These are phyloP conservation scores for Apiotrichum veenhuisii DNA, from an alignment of 1,284 basidiomycete genomes.

Conservation along the genomic window DNA sequence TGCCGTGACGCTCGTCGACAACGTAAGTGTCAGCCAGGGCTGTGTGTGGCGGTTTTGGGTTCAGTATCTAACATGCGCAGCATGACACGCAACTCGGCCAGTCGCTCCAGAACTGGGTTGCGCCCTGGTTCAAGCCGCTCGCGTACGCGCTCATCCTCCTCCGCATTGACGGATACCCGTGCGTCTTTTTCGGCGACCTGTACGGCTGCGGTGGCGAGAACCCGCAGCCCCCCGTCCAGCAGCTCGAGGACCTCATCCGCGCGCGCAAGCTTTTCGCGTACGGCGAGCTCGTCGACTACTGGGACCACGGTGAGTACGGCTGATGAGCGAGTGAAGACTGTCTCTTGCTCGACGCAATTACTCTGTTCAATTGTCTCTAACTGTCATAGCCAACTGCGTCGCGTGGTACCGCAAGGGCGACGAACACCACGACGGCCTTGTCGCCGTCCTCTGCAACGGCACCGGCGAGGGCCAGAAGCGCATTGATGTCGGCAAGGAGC, in stretches of 20 bases:
- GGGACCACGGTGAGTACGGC: conserved; percentile 53
- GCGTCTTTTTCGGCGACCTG: conserved; percentile 88
- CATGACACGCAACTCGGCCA: conserved; percentile 57
- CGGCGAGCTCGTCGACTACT: conserved; percentile 54
- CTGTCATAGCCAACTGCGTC: conserved; percentile 44
- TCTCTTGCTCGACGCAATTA: neutral
- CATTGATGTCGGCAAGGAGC: conserved; percentile 55
- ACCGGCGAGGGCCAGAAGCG: conserved; percentile 50
- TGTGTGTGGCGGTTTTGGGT: no score
- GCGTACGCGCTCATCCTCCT: conserved; percentile 82
- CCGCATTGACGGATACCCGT: conserved; percentile 80
- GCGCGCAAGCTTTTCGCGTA: conserved; percentile 56
- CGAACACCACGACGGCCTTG: conserved; percentile 54
- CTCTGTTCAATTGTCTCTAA: neutral
- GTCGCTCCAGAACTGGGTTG: conserved; percentile 57
- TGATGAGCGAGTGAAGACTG: neutral
- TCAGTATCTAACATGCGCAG: conserved; percentile 15
- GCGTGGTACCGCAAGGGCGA: conserved; percentile 57
- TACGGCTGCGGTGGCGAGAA: conserved; percentile 55
- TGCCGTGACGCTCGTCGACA: conserved; percentile 58
- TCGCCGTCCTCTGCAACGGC: conserved; percentile 50
- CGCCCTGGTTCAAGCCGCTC: conserved; percentile 57
- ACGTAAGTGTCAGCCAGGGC: conserved; percentile 36
- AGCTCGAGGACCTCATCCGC: conserved; percentile 55
- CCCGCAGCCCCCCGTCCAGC: conserved; percentile 51